Evolutionary conservation across 345 rosid genomes (phyloP), one percentile per base, ranked within the genome.

Genomic region (Theobroma cacao): DNA sequence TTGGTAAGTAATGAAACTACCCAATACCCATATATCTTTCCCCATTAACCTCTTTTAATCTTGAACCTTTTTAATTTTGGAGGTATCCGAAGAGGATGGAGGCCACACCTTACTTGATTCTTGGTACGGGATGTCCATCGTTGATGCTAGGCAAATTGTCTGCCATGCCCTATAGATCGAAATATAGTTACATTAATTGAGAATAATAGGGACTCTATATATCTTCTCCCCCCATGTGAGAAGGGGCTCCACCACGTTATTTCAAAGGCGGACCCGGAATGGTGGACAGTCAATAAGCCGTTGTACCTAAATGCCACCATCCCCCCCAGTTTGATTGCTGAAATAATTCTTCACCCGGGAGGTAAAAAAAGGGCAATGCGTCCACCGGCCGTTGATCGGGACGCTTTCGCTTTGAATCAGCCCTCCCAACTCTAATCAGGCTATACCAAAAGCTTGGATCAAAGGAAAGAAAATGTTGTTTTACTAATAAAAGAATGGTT

Each of bases 241-340:
- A 67, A 60, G 4, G 75, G 84, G 79, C 79, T 72, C 84, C 84
- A 75, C 80, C 40, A 50, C 28, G 30, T 69, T 20, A 14, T 18
- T 18, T 66, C 45, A 28, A 26, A 52, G n/a, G 53, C n/a, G 24
- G 58, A 18, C 40, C 3, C 7, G 5, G 31, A 74, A 41, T 63
- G 84, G 86, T 80, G 58, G 79, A 70, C 24, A 33, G 86, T 84
- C 84, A 82, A 3, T 74, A 17, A 74, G 84, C 80, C 78, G 77
- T 70, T 84, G 83, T 74, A 84, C 89, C 89, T 84, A 83, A 82
- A 80, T 53, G 47, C 61, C n/a, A n/a, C n/a, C n/a, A n/a, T n/a
- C n/a, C 63, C 80, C 6, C 60, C 40, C 20, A 13, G 13, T 41
- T 71, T 77, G 71, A 76, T 74, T 68, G 79, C 75, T 82, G 48